phyloP scores from a whole-genome alignment of 192 early-diverging fungal species.

The Phycomyces blakesleeanus region DNA sequence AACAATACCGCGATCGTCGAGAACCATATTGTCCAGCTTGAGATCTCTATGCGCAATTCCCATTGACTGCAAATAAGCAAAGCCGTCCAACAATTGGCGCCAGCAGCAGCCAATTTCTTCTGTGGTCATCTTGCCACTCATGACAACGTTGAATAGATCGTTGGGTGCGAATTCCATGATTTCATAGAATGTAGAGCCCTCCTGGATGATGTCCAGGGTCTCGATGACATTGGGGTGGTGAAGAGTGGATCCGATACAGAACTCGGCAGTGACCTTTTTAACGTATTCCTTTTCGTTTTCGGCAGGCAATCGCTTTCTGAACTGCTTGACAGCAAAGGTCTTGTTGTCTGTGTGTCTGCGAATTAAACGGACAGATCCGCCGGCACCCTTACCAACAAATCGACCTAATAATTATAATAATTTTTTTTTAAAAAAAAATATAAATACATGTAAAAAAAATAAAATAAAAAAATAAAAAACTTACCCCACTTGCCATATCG shows the following conservation, averaged over 20 bases:
- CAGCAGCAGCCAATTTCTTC: conserved; percentile 87
- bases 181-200: conserved; percentile 61
- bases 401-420: conserved; percentile 25
- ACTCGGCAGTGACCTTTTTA: conserved; percentile 83
- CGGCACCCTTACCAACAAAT: conserved; percentile 65
- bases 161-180: conserved; percentile 93
- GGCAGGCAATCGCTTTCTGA: conserved; percentile 57
- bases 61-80: conserved; percentile 69
- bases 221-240: conserved; percentile 78
- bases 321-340: conserved; percentile 78
- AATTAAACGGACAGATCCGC: conserved; percentile 70
- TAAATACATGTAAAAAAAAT: no score
- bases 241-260: conserved; percentile 76
- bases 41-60: conserved; percentile 84
- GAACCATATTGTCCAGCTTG: conserved; percentile 83
- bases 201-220: conserved; percentile 74
- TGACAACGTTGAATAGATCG: conserved; percentile 83
- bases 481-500: conserved; percentile 38
- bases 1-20: conserved; percentile 64
- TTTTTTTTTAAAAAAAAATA: not conserved
- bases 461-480: conserved; percentile 9
- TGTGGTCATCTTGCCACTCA: conserved; percentile 62
- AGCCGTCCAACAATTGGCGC: conserved; percentile 68
- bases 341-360: conserved; percentile 54
- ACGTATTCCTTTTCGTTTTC: conserved; percentile 76